A percentile compares a stretch with the other conserved stretches of the same genome.
Conservation (phyloP, 495 filamentous ascomycete genomes). For the Parachaetomium inaequale region DNA sequence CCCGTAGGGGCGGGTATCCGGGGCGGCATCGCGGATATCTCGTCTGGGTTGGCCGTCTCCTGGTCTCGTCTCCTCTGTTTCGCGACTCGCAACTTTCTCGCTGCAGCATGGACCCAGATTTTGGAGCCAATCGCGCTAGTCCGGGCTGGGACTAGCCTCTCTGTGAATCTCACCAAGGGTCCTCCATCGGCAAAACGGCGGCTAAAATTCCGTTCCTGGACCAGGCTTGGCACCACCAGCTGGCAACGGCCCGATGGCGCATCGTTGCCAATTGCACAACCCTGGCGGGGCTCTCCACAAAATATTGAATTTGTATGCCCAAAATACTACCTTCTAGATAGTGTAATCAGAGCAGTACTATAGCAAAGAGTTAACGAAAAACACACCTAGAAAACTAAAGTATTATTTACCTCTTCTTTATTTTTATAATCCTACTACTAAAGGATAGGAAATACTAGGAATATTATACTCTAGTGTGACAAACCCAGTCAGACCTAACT, state of each 20-base stretch:
- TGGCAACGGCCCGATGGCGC: constrained; percentile 3
- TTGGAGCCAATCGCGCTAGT: constrained; percentile 28
- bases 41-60: constrained; percentile 18
- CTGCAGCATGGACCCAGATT: constrained; percentile 25
- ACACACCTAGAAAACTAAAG: no score
- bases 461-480: no score
- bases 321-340: no score
- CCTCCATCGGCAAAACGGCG: constrained; percentile 13
- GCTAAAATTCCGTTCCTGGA: constrained; percentile 15
- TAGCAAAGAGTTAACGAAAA: no score
- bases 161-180: not conserved
- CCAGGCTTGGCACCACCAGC: not conserved
- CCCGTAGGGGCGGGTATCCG: constrained; percentile 63
- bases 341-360: no score
- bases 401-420: no score
- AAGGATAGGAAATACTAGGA: no score
- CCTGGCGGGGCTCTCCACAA: constrained; percentile 42
- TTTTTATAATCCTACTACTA: no score
- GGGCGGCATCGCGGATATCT: constrained; percentile 61
- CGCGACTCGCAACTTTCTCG: constrained; percentile 28
- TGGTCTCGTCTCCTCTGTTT: constrained; percentile 20
- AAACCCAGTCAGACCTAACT: no score
- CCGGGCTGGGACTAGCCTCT: not conserved
- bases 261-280: constrained; percentile 23
- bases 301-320: constrained; percentile 38